These are phyloP conservation scores for Borovskyia barvae DNA, from an alignment of 208 protist genomes.

Conservation along the genomic window DNA sequence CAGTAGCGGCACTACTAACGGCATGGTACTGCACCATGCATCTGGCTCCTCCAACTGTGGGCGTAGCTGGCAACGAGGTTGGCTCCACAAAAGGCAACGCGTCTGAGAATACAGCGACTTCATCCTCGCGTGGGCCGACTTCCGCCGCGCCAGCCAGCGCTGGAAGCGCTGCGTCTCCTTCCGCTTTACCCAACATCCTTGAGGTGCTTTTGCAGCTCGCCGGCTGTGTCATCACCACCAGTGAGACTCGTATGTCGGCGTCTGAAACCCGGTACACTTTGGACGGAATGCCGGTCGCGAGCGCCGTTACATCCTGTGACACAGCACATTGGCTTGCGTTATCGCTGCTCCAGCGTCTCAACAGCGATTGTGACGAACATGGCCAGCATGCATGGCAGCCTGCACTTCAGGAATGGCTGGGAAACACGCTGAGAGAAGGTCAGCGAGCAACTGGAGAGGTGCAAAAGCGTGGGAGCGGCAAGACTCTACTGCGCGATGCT, in stretches of 20 bases:
- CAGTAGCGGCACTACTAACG: slow-evolving; percentile 44
- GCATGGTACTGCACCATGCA: slow-evolving; percentile 68
- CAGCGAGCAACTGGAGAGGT: background rate
- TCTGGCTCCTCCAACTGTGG: slow-evolving; percentile 24
- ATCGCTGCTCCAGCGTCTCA: slow-evolving; percentile 72
- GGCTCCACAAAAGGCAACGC: too few species aligned
- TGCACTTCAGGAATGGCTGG: slow-evolving; percentile 63
- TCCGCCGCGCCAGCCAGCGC: background rate
- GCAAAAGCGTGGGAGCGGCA: background rate
- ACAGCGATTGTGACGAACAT: slow-evolving; percentile 19
- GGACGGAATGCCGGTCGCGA: slow-evolving; percentile 1
- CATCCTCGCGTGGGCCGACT: background rate
- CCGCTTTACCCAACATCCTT: slow-evolving; percentile 28
- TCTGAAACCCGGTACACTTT: slow-evolving; percentile 27
- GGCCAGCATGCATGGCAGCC: slow-evolving; percentile 52
- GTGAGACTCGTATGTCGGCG: slow-evolving; percentile 20
- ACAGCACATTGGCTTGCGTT: slow-evolving; percentile 62
- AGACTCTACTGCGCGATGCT: slow-evolving; percentile 25
- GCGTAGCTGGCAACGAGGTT: too few species aligned
- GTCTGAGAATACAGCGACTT: too few species aligned
- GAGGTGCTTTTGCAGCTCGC: slow-evolving; percentile 37
- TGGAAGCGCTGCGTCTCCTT: background rate
- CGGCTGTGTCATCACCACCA: slow-evolving; percentile 22
- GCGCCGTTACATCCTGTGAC: slow-evolving; percentile 23
- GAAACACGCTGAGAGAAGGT: slow-evolving; percentile 23